Base-by-base conservation (phyloP, 2,329 filamentous ascomycete species). In the Penicillium sp. region DNA sequence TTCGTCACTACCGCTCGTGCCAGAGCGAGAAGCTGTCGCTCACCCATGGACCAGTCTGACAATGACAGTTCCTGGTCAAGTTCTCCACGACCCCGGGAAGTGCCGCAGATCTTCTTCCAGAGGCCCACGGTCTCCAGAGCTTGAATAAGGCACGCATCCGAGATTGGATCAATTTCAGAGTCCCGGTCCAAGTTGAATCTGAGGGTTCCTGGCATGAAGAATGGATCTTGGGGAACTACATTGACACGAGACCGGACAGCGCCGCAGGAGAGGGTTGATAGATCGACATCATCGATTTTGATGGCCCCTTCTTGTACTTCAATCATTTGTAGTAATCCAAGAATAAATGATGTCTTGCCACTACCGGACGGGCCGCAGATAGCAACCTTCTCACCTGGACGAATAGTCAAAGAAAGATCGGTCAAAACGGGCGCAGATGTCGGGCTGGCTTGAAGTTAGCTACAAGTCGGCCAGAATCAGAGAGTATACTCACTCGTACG, bases 21-120 rank as follows among this genome's bases (percentile, higher is more conserved):
- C 3, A 90, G 81, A 60, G 85, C 88, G 24, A 90, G 79, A 0
- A 90, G 83, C 69, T 90, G 87, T 4, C 86, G 80, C 68, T 90
- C 86, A 16, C 87, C 87, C 66, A 88, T 85, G 0, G 85, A 88
- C 34, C 89, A 78, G n/a, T 70, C 67, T 2, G 76, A 74, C 0
- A 71, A 61, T 4, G 67, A 66, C 56, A 83, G 13, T 3, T 41
- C 33, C 41, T 45, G 48, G 43, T 66, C 62, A 12, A 71, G 53
- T 1, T 59, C 62, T 41, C 59, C 65, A 16, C 42, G 38, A 5
- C 21, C 9, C 7, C 12, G 23, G 15, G 8, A 21, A 47, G 61
- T 54, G 1, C 42, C 51, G 38, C 52, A 18, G 26, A 67, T 54
- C 21, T 60, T 55, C 23, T 58, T 42, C 60, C 62, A 68, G n/a